phyloP scores from a whole-genome alignment of 2,329 filamentous ascomycete species.

The Lasiodiplodia sp. region DNA sequence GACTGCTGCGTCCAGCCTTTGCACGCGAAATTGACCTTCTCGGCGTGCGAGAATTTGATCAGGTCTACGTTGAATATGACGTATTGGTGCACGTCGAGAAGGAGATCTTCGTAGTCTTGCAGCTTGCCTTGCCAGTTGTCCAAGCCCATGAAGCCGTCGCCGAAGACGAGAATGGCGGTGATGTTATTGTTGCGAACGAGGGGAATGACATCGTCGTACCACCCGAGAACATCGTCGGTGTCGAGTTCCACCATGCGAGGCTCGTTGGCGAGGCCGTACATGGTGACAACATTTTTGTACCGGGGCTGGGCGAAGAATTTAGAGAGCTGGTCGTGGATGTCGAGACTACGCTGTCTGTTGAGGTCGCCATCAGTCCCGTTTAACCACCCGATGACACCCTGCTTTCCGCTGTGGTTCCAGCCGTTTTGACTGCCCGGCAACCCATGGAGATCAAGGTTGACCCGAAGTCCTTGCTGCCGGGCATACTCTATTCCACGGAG shows the following conservation, averaged over 20 bases:
- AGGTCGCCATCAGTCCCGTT: slow-evolving; percentile 83
- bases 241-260: slow-evolving; percentile 79
- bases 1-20: slow-evolving; percentile 85
- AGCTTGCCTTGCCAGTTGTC: slow-evolving; percentile 89
- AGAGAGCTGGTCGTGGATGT: slow-evolving; percentile 85
- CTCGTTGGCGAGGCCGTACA: slow-evolving; percentile 96
- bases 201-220: slow-evolving; percentile 77
- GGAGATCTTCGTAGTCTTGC: slow-evolving; percentile 72
- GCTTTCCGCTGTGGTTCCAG: slow-evolving; percentile 93
- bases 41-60: slow-evolving; percentile 79
- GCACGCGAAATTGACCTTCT: slow-evolving; percentile 89
- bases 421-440: slow-evolving; percentile 94
- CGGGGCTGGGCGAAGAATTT: slow-evolving; percentile 92
- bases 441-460: slow-evolving; percentile 94
- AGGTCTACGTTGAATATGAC: slow-evolving; percentile 95
- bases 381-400: slow-evolving; percentile 84
- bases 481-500: slow-evolving; percentile 93
- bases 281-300: slow-evolving; percentile 88
- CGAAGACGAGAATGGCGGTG: slow-evolving; percentile 77
- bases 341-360: slow-evolving; percentile 82
- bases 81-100: slow-evolving; percentile 98
- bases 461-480: slow-evolving; percentile 86
- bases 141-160: slow-evolving; percentile 93
- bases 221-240: slow-evolving; percentile 71
- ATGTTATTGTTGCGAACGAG: slow-evolving; percentile 80